These are phyloP conservation scores for Fusarium scirpi DNA, from an alignment of 2,329 filamentous ascomycete species.

Conservation along the genomic window DNA sequence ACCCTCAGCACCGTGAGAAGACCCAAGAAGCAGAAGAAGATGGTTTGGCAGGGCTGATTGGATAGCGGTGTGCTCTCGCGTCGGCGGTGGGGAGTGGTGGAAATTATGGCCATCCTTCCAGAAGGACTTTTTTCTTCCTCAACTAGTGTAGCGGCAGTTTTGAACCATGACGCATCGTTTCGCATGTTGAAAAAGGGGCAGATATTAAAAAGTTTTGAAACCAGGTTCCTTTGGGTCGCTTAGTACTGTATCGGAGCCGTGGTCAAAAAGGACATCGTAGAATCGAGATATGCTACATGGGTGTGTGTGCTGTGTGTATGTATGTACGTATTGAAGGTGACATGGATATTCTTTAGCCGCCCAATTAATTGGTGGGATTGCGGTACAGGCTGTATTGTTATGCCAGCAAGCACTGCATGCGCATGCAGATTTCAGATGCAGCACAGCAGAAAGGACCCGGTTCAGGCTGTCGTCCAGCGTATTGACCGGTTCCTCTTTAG, in stretches of 20 bases:
- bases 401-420: conserved; percentile 6
- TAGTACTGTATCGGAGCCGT: background rate
- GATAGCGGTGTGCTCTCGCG: conserved; percentile 38
- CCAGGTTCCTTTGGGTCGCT: background rate
- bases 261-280: background rate
- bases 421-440: conserved; percentile 19
- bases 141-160: conserved; percentile 26
- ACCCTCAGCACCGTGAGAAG: background rate
- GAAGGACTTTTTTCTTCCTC: conserved; percentile 29
- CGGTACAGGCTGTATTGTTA: background rate
- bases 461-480: conserved; percentile 29
- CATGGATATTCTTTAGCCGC: background rate
- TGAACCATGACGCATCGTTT: conserved; percentile 28
- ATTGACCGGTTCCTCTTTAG: conserved; percentile 52
- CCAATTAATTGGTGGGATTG: conserved; percentile 2
- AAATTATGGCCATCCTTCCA: conserved; percentile 42
- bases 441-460: background rate
- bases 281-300: background rate
- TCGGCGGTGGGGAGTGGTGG: conserved; percentile 43
- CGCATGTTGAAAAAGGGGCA: background rate
- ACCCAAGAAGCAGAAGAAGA: background rate
- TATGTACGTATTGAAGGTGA: background rate
- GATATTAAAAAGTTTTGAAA: conserved; percentile 1
- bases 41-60: conserved; percentile 47
- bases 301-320: background rate